phyloP scores from a whole-genome alignment of 129 eudicot genomes.

The Solidago caesia region DNA sequence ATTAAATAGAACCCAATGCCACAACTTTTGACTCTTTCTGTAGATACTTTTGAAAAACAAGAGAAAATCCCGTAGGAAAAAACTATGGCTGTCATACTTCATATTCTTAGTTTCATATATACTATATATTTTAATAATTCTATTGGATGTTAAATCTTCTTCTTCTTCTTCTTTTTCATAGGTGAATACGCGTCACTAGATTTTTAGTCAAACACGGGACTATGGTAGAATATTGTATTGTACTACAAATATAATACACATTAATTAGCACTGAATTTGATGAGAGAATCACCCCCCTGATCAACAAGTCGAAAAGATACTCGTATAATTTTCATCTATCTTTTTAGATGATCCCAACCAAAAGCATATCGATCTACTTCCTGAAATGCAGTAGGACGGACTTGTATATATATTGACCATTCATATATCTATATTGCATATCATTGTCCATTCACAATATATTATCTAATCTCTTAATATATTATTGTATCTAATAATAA shows the following conservation, averaged over 20 bases:
- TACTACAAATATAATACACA: not conserved
- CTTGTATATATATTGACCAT: too few relatives aligned
- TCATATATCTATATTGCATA: too few relatives aligned
- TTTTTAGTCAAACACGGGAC: conserved; percentile 2
- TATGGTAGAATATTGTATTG: not conserved
- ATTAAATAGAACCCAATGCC: not conserved
- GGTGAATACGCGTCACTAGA: not conserved
- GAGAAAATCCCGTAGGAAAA: conserved; percentile 9
- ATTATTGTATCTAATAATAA: too few relatives aligned
- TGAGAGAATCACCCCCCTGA: too few relatives aligned
- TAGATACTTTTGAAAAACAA: conserved; percentile 12
- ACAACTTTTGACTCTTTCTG: not conserved
- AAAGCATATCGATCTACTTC: too few relatives aligned
- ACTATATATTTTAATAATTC: not conserved
- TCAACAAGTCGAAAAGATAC: too few relatives aligned
- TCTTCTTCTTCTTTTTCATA: not conserved
- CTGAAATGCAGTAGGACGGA: too few relatives aligned
- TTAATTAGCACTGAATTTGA: not conserved
- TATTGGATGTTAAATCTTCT: not conserved
- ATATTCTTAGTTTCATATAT: not conserved
- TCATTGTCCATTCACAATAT: not conserved
- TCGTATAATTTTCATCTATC: too few relatives aligned
- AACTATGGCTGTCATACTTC: conserved; percentile 13
- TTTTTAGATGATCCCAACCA: too few relatives aligned
- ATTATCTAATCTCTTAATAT: too few relatives aligned